Base-by-base conservation (phyloP, 2,329 filamentous ascomycete species). In the Tolypocladium inflatum region DNA sequence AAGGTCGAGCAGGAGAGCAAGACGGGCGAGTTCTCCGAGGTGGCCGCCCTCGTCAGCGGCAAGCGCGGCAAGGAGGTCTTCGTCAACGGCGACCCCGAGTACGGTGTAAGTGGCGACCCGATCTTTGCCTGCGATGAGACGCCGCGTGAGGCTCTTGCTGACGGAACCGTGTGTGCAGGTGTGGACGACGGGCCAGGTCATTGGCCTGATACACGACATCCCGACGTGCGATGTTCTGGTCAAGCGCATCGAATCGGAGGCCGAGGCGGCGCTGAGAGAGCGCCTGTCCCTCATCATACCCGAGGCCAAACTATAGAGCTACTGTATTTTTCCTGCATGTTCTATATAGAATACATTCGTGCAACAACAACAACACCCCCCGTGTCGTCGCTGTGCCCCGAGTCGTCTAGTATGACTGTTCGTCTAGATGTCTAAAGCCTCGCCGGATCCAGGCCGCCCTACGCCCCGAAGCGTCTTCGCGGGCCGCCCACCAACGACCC, bases 151-250 rank as follows among this genome's bases (percentile, higher is more conserved):
- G 45, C 17, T 45, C 26, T 35, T 61, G 6, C 60, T 66, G 54
- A 63, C 61, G 55, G 26, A n/a, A 48, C 50, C 62, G 42, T 60
- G 64, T 19, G 62, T 57, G 6, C 66, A 93, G 89, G 89, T 97
- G 43, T 99, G 94, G 94, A 97, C 94, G 23, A 91, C 93, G 10
- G 94, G 94, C 13, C 93, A 97, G 72, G 93, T 97, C 64, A 96
- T 99, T 63, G 90, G 90, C 7, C 72, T 94, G 58, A 94, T 94
- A 61, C 85, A 93, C 65, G 90, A 94, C 66, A 89, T 92, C 57
- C 89, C 89, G 10, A 90, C 87, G 0, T 93, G 90, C 68, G 81
- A 81, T 53, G 85, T 76, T 1, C 76, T 94, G 33, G 75, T 91
- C 11, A 78, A 78, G 64, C 82, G 90, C 58, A 92, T 94, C 65